Evolutionary conservation across 129 eudicot species (phyloP).

Genomic region (Ambrosia trifida): DNA sequence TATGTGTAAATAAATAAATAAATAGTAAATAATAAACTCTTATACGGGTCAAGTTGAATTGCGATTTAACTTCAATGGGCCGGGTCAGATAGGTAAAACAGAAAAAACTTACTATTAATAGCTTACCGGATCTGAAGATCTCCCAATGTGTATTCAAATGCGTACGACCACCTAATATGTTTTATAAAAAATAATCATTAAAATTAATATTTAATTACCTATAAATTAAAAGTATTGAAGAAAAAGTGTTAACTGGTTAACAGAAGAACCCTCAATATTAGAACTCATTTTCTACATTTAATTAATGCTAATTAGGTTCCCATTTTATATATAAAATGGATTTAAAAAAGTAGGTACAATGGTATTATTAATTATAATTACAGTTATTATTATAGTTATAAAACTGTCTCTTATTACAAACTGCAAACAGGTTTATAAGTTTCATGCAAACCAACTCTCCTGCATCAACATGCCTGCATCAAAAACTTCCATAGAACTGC

Average conservation of each 20-base stretch:
- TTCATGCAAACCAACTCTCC: slow-evolving; percentile 29
- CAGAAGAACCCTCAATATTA: neutral
- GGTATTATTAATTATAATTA: slow-evolving; percentile 20
- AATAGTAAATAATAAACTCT: neutral
- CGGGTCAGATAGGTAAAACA: neutral
- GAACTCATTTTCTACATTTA: neutral
- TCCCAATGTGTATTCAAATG: neutral
- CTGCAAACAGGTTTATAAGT: slow-evolving; percentile 31
- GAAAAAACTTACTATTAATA: neutral
- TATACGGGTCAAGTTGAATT: neutral
- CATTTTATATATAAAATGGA: neutral
- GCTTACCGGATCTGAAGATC: neutral
- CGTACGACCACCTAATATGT: neutral
- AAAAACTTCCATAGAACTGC: slow-evolving; percentile 61
- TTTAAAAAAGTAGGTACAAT: slow-evolving; percentile 18
- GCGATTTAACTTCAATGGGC: neutral
- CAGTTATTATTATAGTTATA: slow-evolving; percentile 26
- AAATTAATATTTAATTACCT: neutral
- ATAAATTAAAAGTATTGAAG: neutral
- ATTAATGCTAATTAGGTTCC: neutral
- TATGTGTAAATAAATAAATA: slow-evolving; percentile 13
- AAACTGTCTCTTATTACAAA: slow-evolving; percentile 26
- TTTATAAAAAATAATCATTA: neutral
- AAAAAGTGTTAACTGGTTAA: neutral
- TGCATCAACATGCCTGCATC: slow-evolving; percentile 47